Base-by-base conservation (phyloP, 2,329 filamentous ascomycete species). In the Cercospora sp. region DNA sequence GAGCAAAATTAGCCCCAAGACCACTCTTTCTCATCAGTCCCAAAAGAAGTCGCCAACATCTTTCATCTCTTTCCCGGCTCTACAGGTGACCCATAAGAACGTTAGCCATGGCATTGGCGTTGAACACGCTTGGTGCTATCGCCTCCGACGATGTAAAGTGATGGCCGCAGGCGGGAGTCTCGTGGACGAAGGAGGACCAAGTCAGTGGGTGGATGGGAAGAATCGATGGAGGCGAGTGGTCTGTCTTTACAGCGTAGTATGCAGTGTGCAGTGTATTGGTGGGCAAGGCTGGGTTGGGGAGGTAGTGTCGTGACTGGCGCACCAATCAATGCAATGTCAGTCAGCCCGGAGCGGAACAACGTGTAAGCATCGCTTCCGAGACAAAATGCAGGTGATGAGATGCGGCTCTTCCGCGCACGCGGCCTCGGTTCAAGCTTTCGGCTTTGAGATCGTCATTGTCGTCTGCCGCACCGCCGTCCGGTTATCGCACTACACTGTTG, bases 371-470 rank as follows among this genome's bases (percentile, higher is more conserved):
- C 55, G 55, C 30, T 59, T 59, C 55, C 55, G 55, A 59, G 55
- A 59, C 26, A 26, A 37, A 59, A 59, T 59, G 55, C 55, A 58
- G 28, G 55, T 59, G 28, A 57, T 57, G 9, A 26, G 55, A 59
- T 55, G 58, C 30, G 37, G 37, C 60, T 49, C 60, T 62, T 49
- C 60, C 60, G 28, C 28, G 55, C 55, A 62, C 18, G 51, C 32
- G 62, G 21, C 62, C 62, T 65, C 62, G 62, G 62, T 30, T 65
- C 49, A 65, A 59, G 53, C 32, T 43, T 45, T 65, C 62, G 62
- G 62, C 62, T 65, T 65, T 43, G 32, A 58, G 49, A 24, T 43
- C 62, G 34, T 65, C 34, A 49, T 57, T 21, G 21, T 40, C 51
- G 32, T n/a, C 62, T 43, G 37, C 13, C 18, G 34, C 59, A 61